Percentiles rank a stretch among this genome's conserved stretches.
Conservation (phyloP, 106 monocot genomes). For the Iris macrosiphon region DNA sequence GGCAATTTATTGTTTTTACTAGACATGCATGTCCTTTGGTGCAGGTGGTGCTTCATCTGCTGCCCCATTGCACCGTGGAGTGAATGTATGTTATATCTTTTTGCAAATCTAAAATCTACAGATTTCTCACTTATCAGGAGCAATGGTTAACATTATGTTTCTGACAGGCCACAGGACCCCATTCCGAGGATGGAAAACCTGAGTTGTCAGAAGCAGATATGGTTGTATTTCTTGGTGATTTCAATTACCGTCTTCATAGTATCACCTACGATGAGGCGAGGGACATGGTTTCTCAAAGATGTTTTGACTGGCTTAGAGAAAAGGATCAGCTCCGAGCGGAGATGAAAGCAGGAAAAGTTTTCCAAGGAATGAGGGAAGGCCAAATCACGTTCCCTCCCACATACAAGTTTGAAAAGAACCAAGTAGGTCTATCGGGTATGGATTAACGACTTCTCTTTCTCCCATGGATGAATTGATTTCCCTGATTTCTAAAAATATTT, state of each 20-base stretch:
- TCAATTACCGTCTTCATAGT: conserved; percentile 60
- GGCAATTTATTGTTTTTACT: too few species aligned
- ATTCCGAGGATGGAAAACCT: conserved; percentile 45
- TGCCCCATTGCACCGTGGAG: conserved; percentile 40
- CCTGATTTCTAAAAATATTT: background rate
- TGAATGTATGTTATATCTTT: conserved; percentile 42
- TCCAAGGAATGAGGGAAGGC: conserved; percentile 79
- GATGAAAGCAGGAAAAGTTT: conserved; percentile 69
- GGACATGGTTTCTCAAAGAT: conserved; percentile 75
- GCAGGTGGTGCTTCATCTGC: conserved; percentile 55
- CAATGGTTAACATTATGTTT: background rate
- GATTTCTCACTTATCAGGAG: background rate
- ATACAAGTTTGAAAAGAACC: conserved; percentile 69
- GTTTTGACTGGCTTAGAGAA: conserved; percentile 77
- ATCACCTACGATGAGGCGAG: conserved; percentile 71
- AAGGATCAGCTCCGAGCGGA: conserved; percentile 74
- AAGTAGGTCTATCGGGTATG: conserved; percentile 51
- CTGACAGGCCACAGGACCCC: conserved; percentile 35
- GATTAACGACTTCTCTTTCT: conserved; percentile 1
- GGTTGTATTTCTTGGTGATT: conserved; percentile 71
- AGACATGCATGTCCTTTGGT: conserved; percentile 15
- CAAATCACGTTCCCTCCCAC: conserved; percentile 67
- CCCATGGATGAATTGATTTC: background rate
- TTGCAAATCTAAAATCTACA: background rate
- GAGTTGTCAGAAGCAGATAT: conserved; percentile 70